Percentiles rank a stretch among this genome's conserved stretches.
Conservation (phyloP, 768 basidiomycete genomes). For the Mycena rebaudengoi region DNA sequence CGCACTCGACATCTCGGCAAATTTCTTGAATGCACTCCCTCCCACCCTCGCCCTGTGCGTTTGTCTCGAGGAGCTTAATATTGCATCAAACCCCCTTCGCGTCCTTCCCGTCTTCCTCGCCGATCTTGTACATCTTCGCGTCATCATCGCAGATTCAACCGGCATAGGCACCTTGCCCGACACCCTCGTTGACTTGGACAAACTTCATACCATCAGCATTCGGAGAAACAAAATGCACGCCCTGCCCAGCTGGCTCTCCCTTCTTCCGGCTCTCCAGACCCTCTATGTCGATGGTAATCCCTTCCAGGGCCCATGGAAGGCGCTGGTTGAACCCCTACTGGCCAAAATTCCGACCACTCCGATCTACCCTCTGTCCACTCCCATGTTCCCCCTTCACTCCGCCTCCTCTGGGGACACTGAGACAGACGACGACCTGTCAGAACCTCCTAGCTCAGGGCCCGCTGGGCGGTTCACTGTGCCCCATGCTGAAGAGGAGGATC, state of each 20-base stretch:
- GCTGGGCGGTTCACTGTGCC: constrained; percentile 33
- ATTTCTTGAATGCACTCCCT: constrained; percentile 85
- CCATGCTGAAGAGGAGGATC: constrained; percentile 71
- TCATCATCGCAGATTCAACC: constrained; percentile 93
- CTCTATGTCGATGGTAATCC: constrained; percentile 96
- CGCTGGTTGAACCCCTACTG: constrained; percentile 86
- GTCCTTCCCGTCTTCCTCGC: constrained; percentile 92
- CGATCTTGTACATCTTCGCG: constrained; percentile 77
- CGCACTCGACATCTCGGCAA: constrained; percentile 92
- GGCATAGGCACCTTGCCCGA: constrained; percentile 81
- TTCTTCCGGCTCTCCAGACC: constrained; percentile 84
- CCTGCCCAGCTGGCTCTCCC: constrained; percentile 94
- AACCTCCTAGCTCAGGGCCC: constrained; percentile 51
- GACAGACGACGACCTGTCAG: constrained; percentile 67
- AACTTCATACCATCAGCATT: constrained; percentile 88
- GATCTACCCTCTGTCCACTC: constrained; percentile 71
- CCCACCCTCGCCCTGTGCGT: constrained; percentile 82
- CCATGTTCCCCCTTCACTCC: constrained; percentile 61
- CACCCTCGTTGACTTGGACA: constrained; percentile 74
- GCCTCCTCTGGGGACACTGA: constrained; percentile 46
- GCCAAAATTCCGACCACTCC: constrained; percentile 68
- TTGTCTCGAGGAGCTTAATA: constrained; percentile 91
- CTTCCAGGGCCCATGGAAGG: constrained; percentile 93
- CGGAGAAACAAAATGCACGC: constrained; percentile 88
- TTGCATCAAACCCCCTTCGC: constrained; percentile 90